These are phyloP conservation scores for Macrophomina pseudophaseolina DNA, from an alignment of 2,329 filamentous ascomycete species.

Conservation along the genomic window DNA sequence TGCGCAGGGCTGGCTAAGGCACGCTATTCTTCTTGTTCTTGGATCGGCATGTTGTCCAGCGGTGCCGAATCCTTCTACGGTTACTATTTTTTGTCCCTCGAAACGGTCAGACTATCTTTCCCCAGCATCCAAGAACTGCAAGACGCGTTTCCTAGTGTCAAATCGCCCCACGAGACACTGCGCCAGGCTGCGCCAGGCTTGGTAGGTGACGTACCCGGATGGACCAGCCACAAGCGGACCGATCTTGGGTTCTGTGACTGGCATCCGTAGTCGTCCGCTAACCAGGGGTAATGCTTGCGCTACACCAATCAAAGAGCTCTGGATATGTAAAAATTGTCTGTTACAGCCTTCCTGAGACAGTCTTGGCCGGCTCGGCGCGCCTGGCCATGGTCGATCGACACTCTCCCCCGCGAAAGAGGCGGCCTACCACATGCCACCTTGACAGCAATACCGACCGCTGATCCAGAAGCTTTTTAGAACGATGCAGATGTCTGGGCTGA, in stretches of 20 bases:
- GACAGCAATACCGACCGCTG: constrained; percentile 1
- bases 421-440: background rate
- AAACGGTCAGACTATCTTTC: background rate
- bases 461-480: background rate
- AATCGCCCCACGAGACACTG: background rate
- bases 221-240: constrained; percentile 1
- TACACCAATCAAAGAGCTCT: background rate
- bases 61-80: background rate
- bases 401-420: constrained; percentile 1
- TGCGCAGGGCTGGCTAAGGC: background rate
- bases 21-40: background rate
- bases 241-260: background rate
- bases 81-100: background rate
- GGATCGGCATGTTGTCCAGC: background rate
- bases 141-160: background rate
- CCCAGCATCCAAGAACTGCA: background rate
- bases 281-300: background rate
- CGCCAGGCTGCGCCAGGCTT: constrained; percentile 23
- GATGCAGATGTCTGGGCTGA: background rate
- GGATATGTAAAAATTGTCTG: background rate
- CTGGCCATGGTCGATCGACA: background rate
- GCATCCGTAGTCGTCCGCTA: background rate
- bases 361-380: constrained; percentile 15
- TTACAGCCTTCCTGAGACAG: constrained; percentile 16
- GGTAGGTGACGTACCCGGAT: constrained; percentile 11